Evolutionary conservation across 2,329 filamentous ascomycete genomes (phyloP), one percentile per base, ranked within the genome.

Genomic region (Aspergillus jensenii): DNA sequence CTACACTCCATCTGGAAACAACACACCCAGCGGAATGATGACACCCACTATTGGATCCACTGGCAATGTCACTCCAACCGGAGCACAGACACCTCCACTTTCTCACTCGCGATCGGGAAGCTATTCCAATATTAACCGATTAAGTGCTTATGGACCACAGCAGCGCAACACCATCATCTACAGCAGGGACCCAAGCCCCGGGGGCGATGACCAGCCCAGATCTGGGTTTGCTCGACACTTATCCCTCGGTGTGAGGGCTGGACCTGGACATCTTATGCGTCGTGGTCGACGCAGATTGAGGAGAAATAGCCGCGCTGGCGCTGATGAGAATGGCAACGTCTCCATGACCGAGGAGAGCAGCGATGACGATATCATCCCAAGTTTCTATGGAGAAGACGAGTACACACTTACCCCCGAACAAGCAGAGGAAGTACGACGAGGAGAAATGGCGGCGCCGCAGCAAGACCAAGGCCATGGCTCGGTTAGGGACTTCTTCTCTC

Each of bases 61-160:
- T 46, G 77, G 78, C 12, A 76, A 75, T 59, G 73, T 72, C 43
- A 77, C 77, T 2, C 76, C 78, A 21, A 75, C 70, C 55, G 76
- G 75, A 17, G 66, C 72, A 44, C 74, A 72, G 31, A 72, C 77
- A 6, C 74, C 77, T 27, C 67, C 70, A 25, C 60, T 69, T 11
- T 59, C 59, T 3, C 70, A 75, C 50, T 72, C 70, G 4, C 65
- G 71, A 37, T 63, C 65, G 40, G 62, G 62, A 49, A 74, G 68
- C 52, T 68, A 70, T 51, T 62, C 68, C 6, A 68, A 65, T 48
- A 27, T 67, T 27, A 69, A 70, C 54, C 68, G 72, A 0, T 67
- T 73, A 2, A 73, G 72, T 43, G 67, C 63, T 4, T 59, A 74
- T 50, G 73, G 69, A n/a, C 68, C 75, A 1, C 69, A 76, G 19